Conservation (phyloP, 495 filamentous ascomycete genomes). For the Friedmanniomyces endolithicus region DNA sequence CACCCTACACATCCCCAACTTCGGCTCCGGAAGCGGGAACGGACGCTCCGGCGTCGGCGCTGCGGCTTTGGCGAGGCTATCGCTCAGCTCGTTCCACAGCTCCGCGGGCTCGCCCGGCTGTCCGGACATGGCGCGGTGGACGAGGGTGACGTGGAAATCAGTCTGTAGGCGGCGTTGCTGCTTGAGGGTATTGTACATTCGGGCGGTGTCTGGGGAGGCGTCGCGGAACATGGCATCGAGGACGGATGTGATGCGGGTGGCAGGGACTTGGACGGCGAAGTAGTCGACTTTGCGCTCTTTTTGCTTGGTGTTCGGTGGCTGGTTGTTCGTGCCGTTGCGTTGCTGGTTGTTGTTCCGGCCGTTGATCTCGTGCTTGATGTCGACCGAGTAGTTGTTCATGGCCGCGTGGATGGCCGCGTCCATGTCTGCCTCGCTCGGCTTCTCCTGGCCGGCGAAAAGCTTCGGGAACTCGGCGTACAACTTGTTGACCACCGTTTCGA, state of each 20-base stretch:
- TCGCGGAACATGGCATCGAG: constrained; percentile 57
- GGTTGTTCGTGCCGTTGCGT: not conserved
- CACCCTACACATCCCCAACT: constrained; percentile 41
- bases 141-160: constrained; percentile 87
- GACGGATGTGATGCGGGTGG: constrained; percentile 43
- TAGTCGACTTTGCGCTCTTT: constrained; percentile 60
- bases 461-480: constrained; percentile 62
- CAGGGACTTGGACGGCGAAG: constrained; percentile 56
- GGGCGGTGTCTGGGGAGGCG: constrained; percentile 36
- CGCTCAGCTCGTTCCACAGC: constrained; percentile 58
- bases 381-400: constrained; percentile 64
- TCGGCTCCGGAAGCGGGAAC: constrained; percentile 24
- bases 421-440: constrained; percentile 61
- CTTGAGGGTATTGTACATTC: constrained; percentile 65
- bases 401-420: constrained; percentile 69
- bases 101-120: constrained; percentile 44
- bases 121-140: constrained; percentile 56
- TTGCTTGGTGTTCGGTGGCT: constrained; percentile 13
- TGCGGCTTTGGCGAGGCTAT: constrained; percentile 19
- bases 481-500: constrained; percentile 62
- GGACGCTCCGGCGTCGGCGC: not conserved
- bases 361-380: constrained; percentile 59
- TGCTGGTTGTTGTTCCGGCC: constrained; percentile 23
- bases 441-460: constrained; percentile 45
- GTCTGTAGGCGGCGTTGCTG: constrained; percentile 61